Percentiles rank a stretch among this genome's conserved stretches.
phyloP scores from a whole-genome alignment of 176 grass and related monocot genomes.

The Eleusine indica region DNA sequence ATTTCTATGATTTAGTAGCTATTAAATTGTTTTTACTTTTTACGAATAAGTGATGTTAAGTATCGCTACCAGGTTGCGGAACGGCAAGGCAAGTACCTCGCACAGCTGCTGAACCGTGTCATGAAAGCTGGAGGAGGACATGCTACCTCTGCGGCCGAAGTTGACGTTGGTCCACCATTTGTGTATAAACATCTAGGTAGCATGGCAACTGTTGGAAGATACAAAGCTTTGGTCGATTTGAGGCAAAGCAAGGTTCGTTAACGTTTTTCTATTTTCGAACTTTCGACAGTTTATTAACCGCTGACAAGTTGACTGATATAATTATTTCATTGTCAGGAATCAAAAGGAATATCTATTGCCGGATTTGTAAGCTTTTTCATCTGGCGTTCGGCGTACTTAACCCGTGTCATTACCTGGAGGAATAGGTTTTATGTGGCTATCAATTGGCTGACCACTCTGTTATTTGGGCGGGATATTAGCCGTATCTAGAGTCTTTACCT shows the following conservation, averaged over 20 bases:
- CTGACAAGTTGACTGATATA: neutral
- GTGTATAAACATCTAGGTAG: slow-evolving; percentile 92
- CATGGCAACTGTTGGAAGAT: slow-evolving; percentile 90
- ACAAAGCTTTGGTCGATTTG: slow-evolving; percentile 93
- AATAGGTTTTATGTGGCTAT: slow-evolving; percentile 93
- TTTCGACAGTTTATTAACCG: neutral
- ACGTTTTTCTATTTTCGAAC: slow-evolving; percentile 1
- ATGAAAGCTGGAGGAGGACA: slow-evolving; percentile 76
- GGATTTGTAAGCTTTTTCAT: slow-evolving; percentile 91
- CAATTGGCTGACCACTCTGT: slow-evolving; percentile 89
- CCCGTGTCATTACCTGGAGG: slow-evolving; percentile 92
- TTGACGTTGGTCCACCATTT: slow-evolving; percentile 69
- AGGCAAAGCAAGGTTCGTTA: slow-evolving; percentile 80
- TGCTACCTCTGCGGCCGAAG: slow-evolving; percentile 53
- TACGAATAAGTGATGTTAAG: too few relatives aligned
- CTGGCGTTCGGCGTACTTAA: slow-evolving; percentile 91
- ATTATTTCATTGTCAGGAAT: slow-evolving; percentile 56
- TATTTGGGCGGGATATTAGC: slow-evolving; percentile 92
- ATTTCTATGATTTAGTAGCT: too few relatives aligned
- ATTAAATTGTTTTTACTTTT: too few relatives aligned
- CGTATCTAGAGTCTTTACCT: slow-evolving; percentile 55
- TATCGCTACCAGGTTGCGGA: slow-evolving; percentile 71
- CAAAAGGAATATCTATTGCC: slow-evolving; percentile 79
- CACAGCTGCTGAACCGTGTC: slow-evolving; percentile 56
- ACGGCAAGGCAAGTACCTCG: slow-evolving; percentile 84